A percentile compares a stretch with the other conserved stretches of the same genome.
These are phyloP conservation scores for Candida sphagnicola DNA, from an alignment of 805 yeast genomes.

Conservation along the genomic window DNA sequence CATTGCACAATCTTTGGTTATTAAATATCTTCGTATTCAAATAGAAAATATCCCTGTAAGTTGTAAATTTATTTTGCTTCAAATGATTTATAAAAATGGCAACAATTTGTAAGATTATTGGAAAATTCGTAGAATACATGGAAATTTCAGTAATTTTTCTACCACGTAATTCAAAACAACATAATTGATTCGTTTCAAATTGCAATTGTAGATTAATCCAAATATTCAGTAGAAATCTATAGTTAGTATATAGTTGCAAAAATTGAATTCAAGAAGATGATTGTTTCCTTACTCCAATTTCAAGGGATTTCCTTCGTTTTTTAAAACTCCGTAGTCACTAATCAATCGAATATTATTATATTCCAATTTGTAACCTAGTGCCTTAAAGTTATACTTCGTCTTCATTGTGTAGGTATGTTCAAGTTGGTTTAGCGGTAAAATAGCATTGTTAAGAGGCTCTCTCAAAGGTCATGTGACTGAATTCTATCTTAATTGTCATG, in stretches of 20 bases:
- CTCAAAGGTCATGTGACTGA: not conserved
- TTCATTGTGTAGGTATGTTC: not conserved
- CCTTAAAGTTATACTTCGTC: not conserved
- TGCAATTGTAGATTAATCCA: not conserved
- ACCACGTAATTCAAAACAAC: not conserved
- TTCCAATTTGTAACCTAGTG: not conserved
- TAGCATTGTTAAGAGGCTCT: not conserved
- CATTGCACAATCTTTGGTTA: slow-evolving; percentile 39
- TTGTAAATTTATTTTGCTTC: slow-evolving; percentile 16
- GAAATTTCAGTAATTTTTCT: not conserved
- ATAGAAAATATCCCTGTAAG: slow-evolving; percentile 59
- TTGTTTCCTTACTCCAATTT: not conserved
- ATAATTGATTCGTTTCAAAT: not conserved
- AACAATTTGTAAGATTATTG: slow-evolving; percentile 3
- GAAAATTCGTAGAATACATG: not conserved
- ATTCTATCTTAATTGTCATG: too few species aligned
- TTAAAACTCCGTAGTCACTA: too few species aligned
- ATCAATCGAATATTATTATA: not conserved
- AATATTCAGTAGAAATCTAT: slow-evolving; percentile 11
- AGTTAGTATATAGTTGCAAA: not conserved
- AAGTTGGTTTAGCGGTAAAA: not conserved
- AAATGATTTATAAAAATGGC: slow-evolving; percentile 5
- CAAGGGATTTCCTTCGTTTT: not conserved
- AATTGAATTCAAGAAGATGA: not conserved
- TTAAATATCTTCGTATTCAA: slow-evolving; percentile 50